A percentile compares a stretch with the other conserved stretches of the same genome.
Conservation (phyloP, 768 basidiomycete genomes). For the Auricularia auricula-judae region DNA sequence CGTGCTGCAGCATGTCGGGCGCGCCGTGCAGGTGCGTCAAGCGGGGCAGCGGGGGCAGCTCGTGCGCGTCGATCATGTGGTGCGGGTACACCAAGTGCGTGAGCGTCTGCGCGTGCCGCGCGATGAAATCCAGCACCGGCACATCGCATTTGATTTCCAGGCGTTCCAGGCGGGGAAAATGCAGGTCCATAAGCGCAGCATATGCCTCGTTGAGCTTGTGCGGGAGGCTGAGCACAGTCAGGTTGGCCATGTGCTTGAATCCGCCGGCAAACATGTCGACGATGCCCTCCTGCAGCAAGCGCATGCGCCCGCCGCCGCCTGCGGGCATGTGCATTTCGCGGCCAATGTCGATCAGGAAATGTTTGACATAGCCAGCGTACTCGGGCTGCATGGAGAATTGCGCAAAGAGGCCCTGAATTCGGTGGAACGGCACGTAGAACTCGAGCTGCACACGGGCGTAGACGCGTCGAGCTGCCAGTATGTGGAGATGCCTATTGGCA, state of each 20-base stretch:
- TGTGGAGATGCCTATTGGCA: background rate
- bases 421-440: background rate
- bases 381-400: background rate
- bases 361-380: background rate
- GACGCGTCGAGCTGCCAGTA: background rate
- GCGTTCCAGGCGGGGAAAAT: background rate
- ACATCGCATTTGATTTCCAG: background rate
- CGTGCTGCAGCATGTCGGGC: background rate
- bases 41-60: background rate
- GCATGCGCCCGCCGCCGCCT: background rate
- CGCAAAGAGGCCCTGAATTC: background rate
- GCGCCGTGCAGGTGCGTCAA: background rate
- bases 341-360: background rate
- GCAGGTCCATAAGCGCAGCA: background rate
- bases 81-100: background rate
- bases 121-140: background rate
- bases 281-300: background rate
- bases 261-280: background rate
- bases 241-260: background rate
- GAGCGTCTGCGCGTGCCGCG: background rate
- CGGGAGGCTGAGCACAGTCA: background rate
- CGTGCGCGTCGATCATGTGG: background rate
- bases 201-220: background rate
- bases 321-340: background rate
- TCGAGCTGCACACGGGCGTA: background rate